Evolutionary conservation across 768 basidiomycete genomes (phyloP), one percentile per base, ranked within the genome.

Genomic region (Mycena filopes): DNA sequence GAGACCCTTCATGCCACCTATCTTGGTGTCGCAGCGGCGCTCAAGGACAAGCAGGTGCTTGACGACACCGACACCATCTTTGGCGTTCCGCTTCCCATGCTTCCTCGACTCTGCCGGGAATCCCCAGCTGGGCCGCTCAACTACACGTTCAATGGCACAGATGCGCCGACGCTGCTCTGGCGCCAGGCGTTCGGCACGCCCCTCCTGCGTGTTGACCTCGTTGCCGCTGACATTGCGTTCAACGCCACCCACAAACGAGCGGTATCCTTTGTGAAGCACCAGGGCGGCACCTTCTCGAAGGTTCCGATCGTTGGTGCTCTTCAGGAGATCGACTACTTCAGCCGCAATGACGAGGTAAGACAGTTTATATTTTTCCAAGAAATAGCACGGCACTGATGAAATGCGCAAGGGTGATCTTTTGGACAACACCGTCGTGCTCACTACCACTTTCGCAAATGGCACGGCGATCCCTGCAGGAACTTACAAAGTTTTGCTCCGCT

Each of bases 91-190:
- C 69, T 84, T 1, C 86, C 87, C 3, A n/a, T n/a, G 75, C 77
- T 4, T 87, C 47, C 69, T 84, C 23, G 79, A 84, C 67, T 64
- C 79, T n/a, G 49, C 59, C 25, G 84, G 83, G 11, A 72, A 82
- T 63, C 69, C 82, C 46, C 81, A 86, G 68, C 68, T 2, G 75
- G 55, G 10, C 74, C 84, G 15, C 73, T 74, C 16, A 84, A 84
- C 69, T 86, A 84, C 67, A 83, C 85, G 3, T 85, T 86, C 63
- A n/a, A n/a, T n/a, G n/a, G n/a, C n/a, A n/a, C n/a, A n/a, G n/a
- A 85, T 69, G 78, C 78, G 68, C 85, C 84, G 0, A 76, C 77
- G 12, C 60, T 84, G 7, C 58, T 84, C 1, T 81, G 74, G 72
- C 78, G 83, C 74, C 79, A 73, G 57, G 78, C 78, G 1, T 87